Evolutionary conservation across 306 rosid species (phyloP).

Genomic region (Herpetospermum pedunculosum): DNA sequence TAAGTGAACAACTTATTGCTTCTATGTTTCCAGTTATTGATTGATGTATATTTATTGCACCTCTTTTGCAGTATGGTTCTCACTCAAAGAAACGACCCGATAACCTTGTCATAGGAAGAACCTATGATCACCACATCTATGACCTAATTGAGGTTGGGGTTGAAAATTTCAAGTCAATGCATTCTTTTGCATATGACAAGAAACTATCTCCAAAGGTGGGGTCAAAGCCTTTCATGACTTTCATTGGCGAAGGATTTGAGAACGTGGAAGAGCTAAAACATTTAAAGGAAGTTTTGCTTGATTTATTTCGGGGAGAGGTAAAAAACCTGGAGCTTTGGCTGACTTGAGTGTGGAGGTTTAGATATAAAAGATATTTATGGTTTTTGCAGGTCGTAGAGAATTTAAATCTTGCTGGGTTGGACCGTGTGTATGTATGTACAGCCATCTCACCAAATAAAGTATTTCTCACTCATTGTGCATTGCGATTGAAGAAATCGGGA

Average conservation of each 20-base stretch:
- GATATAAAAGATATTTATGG: not conserved
- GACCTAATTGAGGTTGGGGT: conserved; percentile 86
- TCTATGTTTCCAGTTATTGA: not conserved
- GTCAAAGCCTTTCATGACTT: conserved; percentile 70
- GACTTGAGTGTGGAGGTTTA: not conserved
- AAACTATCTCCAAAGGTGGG: conserved; percentile 69
- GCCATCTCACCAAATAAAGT: conserved; percentile 63
- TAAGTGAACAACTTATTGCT: not conserved
- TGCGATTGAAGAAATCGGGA: conserved; percentile 83
- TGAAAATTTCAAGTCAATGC: conserved; percentile 65
- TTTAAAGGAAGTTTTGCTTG: conserved; percentile 81
- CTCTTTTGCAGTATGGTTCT: conserved; percentile 71
- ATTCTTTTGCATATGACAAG: conserved; percentile 53
- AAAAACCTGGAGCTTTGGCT: not conserved
- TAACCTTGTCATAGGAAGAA: conserved; percentile 79
- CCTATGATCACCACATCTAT: conserved; percentile 74
- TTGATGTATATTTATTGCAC: conserved; percentile 6
- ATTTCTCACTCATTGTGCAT: too few relatives aligned
- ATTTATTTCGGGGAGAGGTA: conserved; percentile 85
- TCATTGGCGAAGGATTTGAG: conserved; percentile 88
- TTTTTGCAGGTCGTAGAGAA: conserved; percentile 67
- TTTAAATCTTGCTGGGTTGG: conserved; percentile 73
- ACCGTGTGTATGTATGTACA: conserved; percentile 60
- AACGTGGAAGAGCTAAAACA: conserved; percentile 54
- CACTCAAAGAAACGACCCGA: conserved; percentile 93